Percentiles rank a stretch among this genome's conserved stretches.
Conservation (phyloP, 202 grass and related monocot species). For the Zizania palustris region DNA sequence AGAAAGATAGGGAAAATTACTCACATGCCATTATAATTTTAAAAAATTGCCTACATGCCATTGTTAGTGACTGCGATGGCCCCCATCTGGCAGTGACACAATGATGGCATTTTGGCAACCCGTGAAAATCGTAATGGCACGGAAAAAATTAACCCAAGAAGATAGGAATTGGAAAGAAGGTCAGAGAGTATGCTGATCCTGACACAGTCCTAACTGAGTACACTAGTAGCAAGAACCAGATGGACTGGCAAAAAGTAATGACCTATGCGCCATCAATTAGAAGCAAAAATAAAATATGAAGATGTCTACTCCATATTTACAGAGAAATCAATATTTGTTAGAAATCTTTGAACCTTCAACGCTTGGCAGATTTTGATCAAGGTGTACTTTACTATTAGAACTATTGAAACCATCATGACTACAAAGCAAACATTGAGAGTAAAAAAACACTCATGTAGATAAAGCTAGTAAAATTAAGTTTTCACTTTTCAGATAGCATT, state of each 20-base stretch:
- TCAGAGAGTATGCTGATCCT: background rate
- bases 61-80: no score
- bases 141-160: no score
- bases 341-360: background rate
- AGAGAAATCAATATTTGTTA: background rate
- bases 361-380: background rate
- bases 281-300: background rate
- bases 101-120: no score
- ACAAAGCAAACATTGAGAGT: background rate
- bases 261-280: background rate
- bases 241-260: background rate
- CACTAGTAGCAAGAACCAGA: background rate
- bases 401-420: background rate
- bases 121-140: no score
- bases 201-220: background rate
- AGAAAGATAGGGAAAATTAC: no score
- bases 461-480: slow-evolving; percentile 21
- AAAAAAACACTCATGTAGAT: background rate
- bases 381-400: slow-evolving; percentile 10
- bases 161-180: background rate
- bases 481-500: slow-evolving; percentile 5
- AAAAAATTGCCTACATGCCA: no score
- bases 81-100: no score
- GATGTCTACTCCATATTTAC: background rate
- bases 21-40: no score